Percentiles rank a stretch among this genome's conserved stretches.
phyloP scores from a whole-genome alignment of 2,329 filamentous ascomycete species.

The Colletotrichum truncatum region DNA sequence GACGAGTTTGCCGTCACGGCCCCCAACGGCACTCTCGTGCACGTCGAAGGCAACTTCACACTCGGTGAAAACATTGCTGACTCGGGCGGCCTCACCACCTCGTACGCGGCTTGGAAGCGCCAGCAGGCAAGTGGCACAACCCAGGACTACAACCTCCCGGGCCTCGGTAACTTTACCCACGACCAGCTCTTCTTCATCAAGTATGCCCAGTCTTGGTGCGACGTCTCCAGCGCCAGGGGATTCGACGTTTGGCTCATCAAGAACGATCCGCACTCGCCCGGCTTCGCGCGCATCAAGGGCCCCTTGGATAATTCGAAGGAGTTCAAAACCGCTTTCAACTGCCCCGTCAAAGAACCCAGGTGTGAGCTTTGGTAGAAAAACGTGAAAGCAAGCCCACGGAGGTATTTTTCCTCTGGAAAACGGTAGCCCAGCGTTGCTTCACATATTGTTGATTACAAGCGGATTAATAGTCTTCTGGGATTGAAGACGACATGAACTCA shows the following conservation, averaged over 20 bases:
- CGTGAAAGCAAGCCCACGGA: too few species aligned
- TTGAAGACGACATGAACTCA: too few species aligned
- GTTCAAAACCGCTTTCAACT: slow-evolving; percentile 74
- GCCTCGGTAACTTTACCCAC: slow-evolving; percentile 68
- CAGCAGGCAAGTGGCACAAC: slow-evolving; percentile 59
- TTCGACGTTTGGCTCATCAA: slow-evolving; percentile 62
- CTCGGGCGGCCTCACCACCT: slow-evolving; percentile 70
- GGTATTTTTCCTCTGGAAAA: too few species aligned
- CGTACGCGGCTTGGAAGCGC: slow-evolving; percentile 74
- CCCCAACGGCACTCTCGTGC: slow-evolving; percentile 62
- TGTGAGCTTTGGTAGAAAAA: slow-evolving; percentile 77
- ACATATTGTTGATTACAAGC: too few species aligned
- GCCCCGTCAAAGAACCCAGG: slow-evolving; percentile 69
- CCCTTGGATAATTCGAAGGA: slow-evolving; percentile 73
- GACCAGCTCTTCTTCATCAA: slow-evolving; percentile 77
- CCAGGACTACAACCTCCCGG: slow-evolving; percentile 58
- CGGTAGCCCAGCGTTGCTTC: too few species aligned
- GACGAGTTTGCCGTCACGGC: slow-evolving; percentile 65
- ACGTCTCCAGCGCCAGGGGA: slow-evolving; percentile 66
- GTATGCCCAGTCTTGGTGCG: slow-evolving; percentile 73
- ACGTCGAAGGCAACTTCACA: slow-evolving; percentile 70
- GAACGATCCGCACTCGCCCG: slow-evolving; percentile 72
- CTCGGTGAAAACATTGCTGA: slow-evolving; percentile 78
- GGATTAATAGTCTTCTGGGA: too few species aligned
- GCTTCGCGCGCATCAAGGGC: slow-evolving; percentile 68